These are phyloP conservation scores for Casuarina equisetifolia DNA, from an alignment of 306 rosid species.

Conservation along the genomic window DNA sequence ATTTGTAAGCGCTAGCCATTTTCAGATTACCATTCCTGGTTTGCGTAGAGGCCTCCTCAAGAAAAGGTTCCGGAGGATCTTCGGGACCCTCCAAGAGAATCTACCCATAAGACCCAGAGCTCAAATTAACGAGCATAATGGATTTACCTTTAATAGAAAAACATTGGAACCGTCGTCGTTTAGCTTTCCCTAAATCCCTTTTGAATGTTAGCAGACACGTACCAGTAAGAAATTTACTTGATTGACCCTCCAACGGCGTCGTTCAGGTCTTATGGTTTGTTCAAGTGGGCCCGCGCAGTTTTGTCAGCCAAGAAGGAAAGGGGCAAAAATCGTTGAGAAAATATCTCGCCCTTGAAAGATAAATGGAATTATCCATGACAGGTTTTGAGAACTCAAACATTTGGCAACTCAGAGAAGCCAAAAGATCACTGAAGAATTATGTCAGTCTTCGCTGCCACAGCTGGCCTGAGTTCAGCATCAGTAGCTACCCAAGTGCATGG, in stretches of 20 bases:
- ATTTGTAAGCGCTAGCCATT: constrained; percentile 31
- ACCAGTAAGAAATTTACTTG: no score
- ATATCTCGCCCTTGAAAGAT: constrained; percentile 13
- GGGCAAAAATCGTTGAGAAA: constrained; percentile 10
- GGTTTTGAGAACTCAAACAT: neutral
- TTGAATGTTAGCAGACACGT: no score
- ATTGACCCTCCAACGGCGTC: neutral
- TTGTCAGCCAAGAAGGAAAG: constrained; percentile 6
- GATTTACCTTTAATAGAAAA: neutral
- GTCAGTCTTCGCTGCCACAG: constrained; percentile 33
- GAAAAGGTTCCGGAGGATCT: neutral
- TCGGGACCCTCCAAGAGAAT: neutral
- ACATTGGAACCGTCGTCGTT: neutral
- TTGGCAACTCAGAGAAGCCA: neutral
- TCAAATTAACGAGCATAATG: no score
- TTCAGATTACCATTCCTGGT: neutral
- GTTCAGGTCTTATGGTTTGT: neutral
- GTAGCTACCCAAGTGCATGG: constrained; percentile 35
- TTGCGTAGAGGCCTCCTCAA: neutral
- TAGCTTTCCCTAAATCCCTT: neutral
- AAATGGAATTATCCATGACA: constrained; percentile 1
- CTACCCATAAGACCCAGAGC: neutral
- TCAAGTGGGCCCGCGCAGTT: neutral
- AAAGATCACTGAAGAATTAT: constrained; percentile 23
- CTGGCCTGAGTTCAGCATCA: constrained; percentile 31